phyloP scores from a whole-genome alignment of 2,329 filamentous ascomycete species.

The Rasamsonia emersonii region DNA sequence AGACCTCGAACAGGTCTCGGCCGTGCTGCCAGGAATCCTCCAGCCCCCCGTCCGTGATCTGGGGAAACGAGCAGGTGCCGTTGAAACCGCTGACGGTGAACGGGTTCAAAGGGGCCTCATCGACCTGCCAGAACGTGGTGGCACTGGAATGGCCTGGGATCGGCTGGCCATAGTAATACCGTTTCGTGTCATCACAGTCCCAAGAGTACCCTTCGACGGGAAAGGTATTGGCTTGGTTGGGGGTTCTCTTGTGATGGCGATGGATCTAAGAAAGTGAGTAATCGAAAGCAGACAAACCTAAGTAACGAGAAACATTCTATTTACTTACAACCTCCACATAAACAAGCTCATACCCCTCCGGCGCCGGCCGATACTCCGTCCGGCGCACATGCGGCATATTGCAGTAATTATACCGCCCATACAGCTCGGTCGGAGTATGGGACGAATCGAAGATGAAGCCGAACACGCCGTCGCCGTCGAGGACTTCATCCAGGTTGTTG shows the following conservation, averaged over 20 bases:
- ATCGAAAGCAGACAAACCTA: too few species aligned
- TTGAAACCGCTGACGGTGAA: conserved; percentile 59
- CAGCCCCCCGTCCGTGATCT: conserved; percentile 64
- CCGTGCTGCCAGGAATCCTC: conserved; percentile 70
- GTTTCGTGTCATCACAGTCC: conserved; percentile 61
- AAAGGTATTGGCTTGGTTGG: conserved; percentile 69
- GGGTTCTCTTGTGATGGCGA: conserved; percentile 76
- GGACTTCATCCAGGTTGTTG: conserved; percentile 52
- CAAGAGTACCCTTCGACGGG: conserved; percentile 64
- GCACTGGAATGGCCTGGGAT: conserved; percentile 39
- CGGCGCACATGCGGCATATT: conserved; percentile 78
- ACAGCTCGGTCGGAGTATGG: conserved; percentile 44
- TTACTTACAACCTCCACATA: conserved; percentile 69
- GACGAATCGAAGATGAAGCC: conserved; percentile 69
- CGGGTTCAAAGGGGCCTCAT: conserved; percentile 56
- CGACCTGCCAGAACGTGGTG: conserved; percentile 57
- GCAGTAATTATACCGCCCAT: conserved; percentile 69
- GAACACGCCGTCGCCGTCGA: conserved; percentile 55
- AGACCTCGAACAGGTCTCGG: conserved; percentile 66
- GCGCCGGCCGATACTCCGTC: conserved; percentile 52
- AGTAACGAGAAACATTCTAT: too few species aligned
- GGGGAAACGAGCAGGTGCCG: conserved; percentile 71
- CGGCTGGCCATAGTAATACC: conserved; percentile 61
- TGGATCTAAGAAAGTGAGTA: conserved; percentile 48
- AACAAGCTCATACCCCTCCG: conserved; percentile 52